phyloP scores from a whole-genome alignment of 2,329 filamentous ascomycete species.

The Aspergillus chevalieri region DNA sequence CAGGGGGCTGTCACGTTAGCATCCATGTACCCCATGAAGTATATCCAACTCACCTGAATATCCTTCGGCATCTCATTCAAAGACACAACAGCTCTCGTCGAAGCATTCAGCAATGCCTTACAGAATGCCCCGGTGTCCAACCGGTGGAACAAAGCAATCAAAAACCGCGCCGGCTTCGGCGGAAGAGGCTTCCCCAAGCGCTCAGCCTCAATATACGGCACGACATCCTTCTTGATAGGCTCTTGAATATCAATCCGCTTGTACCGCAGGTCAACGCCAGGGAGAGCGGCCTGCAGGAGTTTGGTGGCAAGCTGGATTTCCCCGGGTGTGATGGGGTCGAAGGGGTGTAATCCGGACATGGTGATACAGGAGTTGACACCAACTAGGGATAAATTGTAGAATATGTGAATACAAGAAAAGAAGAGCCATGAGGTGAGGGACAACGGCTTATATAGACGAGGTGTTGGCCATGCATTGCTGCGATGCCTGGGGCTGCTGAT shows the following conservation, averaged over 20 bases:
- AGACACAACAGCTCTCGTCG: conserved; percentile 27
- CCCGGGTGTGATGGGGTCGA: conserved; percentile 34
- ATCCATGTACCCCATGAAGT: conserved; percentile 35
- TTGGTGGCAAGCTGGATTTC: conserved; percentile 37
- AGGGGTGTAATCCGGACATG: conserved; percentile 30
- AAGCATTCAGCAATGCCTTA: conserved; percentile 37
- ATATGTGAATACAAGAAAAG: background rate
- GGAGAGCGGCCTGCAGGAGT: conserved; percentile 32
- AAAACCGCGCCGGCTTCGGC: conserved; percentile 45
- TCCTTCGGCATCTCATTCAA: conserved; percentile 43
- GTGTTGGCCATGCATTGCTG: background rate
- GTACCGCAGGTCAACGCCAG: conserved; percentile 41
- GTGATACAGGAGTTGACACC: background rate
- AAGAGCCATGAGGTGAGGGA: background rate
- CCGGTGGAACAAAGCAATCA: conserved; percentile 48
- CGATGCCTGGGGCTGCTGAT: background rate
- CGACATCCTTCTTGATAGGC: conserved; percentile 53
- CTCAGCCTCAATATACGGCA: conserved; percentile 60
- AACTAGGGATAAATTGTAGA: background rate
- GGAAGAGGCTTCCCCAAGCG: conserved; percentile 46
- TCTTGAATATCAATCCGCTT: conserved; percentile 64
- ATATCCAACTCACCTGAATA: conserved; percentile 32
- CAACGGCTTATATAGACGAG: background rate
- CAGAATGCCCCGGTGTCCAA: conserved; percentile 39
- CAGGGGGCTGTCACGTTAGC: conserved; percentile 46